Conservation (phyloP, 257 asterid species). For the Solanum chilense region DNA sequence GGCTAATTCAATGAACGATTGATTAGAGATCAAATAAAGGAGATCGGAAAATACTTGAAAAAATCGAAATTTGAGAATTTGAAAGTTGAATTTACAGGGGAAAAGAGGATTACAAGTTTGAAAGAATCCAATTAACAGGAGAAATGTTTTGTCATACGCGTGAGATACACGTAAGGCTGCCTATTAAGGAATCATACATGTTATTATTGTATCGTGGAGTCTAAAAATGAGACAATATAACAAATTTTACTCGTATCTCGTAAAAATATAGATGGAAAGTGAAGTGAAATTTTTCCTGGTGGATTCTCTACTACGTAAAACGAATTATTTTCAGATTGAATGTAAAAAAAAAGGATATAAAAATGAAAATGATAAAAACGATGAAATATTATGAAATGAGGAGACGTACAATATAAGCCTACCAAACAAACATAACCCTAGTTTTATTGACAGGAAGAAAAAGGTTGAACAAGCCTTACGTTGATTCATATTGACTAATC, state of each 20-base stretch:
- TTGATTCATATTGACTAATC: too few species aligned
- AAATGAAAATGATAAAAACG: accelerated
- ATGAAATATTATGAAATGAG: background rate
- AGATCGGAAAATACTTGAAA: background rate
- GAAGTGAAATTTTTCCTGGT: accelerated
- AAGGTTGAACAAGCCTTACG: too few species aligned
- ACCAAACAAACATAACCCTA: too few species aligned
- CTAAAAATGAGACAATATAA: too few species aligned
- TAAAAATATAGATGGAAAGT: too few species aligned
- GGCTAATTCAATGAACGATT: background rate
- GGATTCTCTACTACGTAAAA: accelerated
- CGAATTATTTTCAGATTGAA: accelerated
- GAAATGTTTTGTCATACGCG: background rate
- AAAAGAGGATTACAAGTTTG: background rate
- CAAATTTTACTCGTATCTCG: too few species aligned
- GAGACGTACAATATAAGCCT: background rate
- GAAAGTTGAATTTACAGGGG: background rate
- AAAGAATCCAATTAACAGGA: background rate
- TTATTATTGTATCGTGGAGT: background rate
- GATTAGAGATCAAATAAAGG: background rate
- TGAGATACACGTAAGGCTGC: background rate
- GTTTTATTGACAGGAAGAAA: too few species aligned
- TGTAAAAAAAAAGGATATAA: accelerated
- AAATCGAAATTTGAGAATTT: background rate
- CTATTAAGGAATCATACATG: background rate